A percentile compares a stretch with the other conserved stretches of the same genome.
phyloP scores from a whole-genome alignment of 257 asterid genomes.

The Anisodus tanguticus region DNA sequence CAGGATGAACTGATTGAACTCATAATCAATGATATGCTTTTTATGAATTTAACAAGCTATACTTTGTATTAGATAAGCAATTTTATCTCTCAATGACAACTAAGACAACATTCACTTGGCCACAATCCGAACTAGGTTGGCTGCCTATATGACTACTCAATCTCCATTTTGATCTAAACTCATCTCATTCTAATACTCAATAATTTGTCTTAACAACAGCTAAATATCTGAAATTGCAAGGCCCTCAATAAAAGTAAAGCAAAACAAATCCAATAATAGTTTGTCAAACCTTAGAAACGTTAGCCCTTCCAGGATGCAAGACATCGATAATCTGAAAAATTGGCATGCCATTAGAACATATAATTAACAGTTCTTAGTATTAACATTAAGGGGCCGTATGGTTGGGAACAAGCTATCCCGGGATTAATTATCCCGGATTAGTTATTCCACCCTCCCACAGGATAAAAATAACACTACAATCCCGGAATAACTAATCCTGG shows the following conservation, averaged over 20 bases:
- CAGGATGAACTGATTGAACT: no score
- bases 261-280: background rate
- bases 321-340: slow-evolving; percentile 58
- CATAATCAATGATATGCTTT: no score
- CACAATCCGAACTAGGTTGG: background rate
- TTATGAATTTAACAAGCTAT: background rate
- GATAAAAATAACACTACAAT: no score
- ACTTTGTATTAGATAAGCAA: background rate
- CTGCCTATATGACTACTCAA: background rate
- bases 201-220: background rate
- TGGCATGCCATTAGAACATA: background rate
- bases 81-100: background rate
- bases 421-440: no score
- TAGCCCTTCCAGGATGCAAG: slow-evolving; percentile 73
- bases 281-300: slow-evolving; percentile 64
- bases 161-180: background rate
- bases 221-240: background rate
- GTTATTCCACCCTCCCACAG: no score
- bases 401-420: no score
- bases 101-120: background rate
- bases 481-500: no score
- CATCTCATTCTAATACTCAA: background rate
- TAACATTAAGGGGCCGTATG: background rate
- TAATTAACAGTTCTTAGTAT: no score
- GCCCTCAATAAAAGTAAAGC: background rate